These are phyloP conservation scores for Bisporella sp. DNA, from an alignment of 2,329 filamentous ascomycete genomes.

Conservation along the genomic window DNA sequence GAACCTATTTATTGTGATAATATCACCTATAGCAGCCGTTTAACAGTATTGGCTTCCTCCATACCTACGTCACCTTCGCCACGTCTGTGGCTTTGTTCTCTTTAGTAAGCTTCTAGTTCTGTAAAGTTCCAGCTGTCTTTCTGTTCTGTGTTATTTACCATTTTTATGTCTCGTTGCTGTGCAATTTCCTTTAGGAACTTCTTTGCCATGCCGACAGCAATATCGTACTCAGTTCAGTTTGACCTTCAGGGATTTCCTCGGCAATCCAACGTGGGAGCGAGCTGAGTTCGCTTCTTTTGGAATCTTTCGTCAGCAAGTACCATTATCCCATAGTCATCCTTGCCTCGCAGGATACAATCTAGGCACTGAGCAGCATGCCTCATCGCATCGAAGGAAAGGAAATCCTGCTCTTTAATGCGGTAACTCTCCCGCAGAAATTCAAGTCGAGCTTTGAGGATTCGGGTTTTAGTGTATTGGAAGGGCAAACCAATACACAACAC, in stretches of 20 bases:
- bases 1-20: too few species aligned
- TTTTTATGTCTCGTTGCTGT: slow-evolving; percentile 70
- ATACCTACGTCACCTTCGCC: too few species aligned
- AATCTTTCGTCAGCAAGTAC: slow-evolving; percentile 92
- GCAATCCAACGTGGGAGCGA: slow-evolving; percentile 84
- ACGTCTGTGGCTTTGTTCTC: too few species aligned
- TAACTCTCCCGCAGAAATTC: slow-evolving; percentile 96
- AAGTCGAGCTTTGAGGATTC: slow-evolving; percentile 89
- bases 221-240: slow-evolving; percentile 92
- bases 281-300: slow-evolving; percentile 79
- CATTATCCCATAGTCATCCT: slow-evolving; percentile 99
- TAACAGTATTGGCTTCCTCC: too few species aligned
- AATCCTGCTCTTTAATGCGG: slow-evolving; percentile 93
- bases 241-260: slow-evolving; percentile 75
- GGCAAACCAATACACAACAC: slow-evolving; percentile 95
- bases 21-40: too few species aligned
- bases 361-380: slow-evolving; percentile 96
- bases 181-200: slow-evolving; percentile 88
- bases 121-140: too few species aligned
- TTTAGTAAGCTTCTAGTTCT: too few species aligned
- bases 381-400: slow-evolving; percentile 98
- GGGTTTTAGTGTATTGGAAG: slow-evolving; percentile 97
- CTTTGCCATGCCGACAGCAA: slow-evolving; percentile 86
- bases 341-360: slow-evolving; percentile 87
- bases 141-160: too few species aligned